Evolutionary conservation across 371 early-diverging fungal species (phyloP).

Genomic region (Circinella minor): DNA sequence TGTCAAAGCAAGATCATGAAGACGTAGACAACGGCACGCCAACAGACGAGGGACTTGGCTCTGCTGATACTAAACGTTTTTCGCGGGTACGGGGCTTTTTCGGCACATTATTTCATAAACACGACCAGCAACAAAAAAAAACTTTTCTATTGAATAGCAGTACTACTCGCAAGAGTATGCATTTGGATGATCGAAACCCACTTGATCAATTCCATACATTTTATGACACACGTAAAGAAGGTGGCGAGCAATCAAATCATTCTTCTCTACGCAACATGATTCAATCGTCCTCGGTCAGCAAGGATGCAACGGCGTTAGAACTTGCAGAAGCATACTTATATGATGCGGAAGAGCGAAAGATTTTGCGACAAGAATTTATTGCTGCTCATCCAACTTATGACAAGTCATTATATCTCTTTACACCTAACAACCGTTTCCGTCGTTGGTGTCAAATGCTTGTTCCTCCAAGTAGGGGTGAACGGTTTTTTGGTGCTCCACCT

Average conservation of each 20-base stretch:
- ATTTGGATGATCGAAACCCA: conserved; percentile 15
- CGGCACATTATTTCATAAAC: conserved; percentile 2
- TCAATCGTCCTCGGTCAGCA: not conserved
- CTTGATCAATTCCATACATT: conserved; percentile 24
- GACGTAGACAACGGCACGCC: not conserved
- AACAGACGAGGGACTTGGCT: not conserved
- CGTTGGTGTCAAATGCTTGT: conserved; percentile 64
- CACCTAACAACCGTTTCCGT: conserved; percentile 54
- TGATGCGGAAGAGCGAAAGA: conserved; percentile 52
- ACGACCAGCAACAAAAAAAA: not conserved
- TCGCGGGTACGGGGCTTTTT: conserved; percentile 10
- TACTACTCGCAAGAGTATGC: conserved; percentile 18
- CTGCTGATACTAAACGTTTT: conserved; percentile 4
- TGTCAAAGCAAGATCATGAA: not conserved
- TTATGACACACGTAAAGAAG: conserved; percentile 16
- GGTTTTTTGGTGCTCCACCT: conserved; percentile 56
- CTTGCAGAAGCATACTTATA: conserved; percentile 35
- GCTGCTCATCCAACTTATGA: conserved; percentile 67
- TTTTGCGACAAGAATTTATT: conserved; percentile 58
- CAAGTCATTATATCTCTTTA: conserved; percentile 62
- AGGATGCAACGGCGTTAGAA: conserved; percentile 24
- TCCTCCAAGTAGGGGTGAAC: conserved; percentile 56
- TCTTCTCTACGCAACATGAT: not conserved
- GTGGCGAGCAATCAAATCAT: not conserved
- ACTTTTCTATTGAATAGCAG: conserved; percentile 2